Conservation (phyloP, 768 basidiomycete genomes). For the Psilocybe cubensis region DNA sequence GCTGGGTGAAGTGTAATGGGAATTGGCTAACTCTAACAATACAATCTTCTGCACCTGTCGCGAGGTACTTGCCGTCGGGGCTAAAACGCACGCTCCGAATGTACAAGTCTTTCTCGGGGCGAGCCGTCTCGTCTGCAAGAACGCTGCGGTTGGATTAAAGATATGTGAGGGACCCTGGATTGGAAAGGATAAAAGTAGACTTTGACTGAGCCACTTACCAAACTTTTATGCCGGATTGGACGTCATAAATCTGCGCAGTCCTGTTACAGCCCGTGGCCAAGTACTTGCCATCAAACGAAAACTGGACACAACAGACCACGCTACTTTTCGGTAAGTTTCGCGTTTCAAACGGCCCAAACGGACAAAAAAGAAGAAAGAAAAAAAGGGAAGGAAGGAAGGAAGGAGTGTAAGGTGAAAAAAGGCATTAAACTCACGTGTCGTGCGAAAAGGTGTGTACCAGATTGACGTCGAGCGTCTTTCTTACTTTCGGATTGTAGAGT, state of each 20-base stretch:
- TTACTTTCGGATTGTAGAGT: conserved; percentile 78
- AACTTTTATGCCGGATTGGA: conserved; percentile 82
- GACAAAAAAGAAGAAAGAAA: neutral
- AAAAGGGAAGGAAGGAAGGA: neutral
- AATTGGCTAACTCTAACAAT: conserved; percentile 79
- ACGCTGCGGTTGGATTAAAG: conserved; percentile 58
- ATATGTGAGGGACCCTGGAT: neutral
- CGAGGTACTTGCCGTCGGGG: conserved; percentile 89
- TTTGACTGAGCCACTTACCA: conserved; percentile 72
- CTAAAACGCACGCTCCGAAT: conserved; percentile 95
- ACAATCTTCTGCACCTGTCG: conserved; percentile 95
- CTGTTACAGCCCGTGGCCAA: conserved; percentile 94
- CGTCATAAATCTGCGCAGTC: conserved; percentile 94
- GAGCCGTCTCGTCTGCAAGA: conserved; percentile 75
- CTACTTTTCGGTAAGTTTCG: conserved; percentile 26
- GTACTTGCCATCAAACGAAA: conserved; percentile 91
- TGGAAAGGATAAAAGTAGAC: conserved; percentile 8
- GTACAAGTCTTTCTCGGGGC: conserved; percentile 82
- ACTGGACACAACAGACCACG: conserved; percentile 87
- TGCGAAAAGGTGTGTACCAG: conserved; percentile 84
- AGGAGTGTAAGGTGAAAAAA: neutral
- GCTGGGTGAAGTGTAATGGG: neutral
- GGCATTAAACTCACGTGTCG: conserved; percentile 59
- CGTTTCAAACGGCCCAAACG: neutral
- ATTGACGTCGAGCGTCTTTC: conserved; percentile 70